These are phyloP conservation scores for Austroboletus novae-zelandiae DNA, from an alignment of 1,284 basidiomycete genomes.

Conservation along the genomic window DNA sequence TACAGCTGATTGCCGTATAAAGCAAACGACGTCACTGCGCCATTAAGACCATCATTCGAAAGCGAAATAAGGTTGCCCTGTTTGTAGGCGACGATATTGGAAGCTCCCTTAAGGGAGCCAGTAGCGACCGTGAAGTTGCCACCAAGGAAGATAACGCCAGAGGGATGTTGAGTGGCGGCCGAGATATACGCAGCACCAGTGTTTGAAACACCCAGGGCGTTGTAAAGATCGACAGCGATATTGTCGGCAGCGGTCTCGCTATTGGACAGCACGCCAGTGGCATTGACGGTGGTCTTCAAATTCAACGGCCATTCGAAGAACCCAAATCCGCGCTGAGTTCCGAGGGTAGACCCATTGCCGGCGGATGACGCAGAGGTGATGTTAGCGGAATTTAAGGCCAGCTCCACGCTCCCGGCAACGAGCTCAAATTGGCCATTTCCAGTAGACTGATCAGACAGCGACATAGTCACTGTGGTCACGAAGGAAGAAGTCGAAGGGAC, in stretches of 20 bases:
- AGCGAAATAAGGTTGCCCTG: constrained; percentile 56
- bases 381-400: constrained; percentile 67
- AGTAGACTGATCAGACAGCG: constrained; percentile 56
- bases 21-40: constrained; percentile 66
- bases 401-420: constrained; percentile 78
- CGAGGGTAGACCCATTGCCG: constrained; percentile 31
- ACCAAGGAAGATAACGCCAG: constrained; percentile 69
- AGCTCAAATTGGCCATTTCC: constrained; percentile 71
- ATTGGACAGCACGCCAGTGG: constrained; percentile 61
- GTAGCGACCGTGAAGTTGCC: constrained; percentile 72
- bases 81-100: constrained; percentile 76
- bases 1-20: constrained; percentile 65
- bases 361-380: constrained; percentile 31
- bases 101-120: constrained; percentile 51
- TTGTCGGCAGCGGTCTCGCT: constrained; percentile 72
- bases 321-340: constrained; percentile 56
- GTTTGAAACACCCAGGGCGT: constrained; percentile 47
- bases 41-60: constrained; percentile 68
- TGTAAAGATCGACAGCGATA: constrained; percentile 59
- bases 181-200: constrained; percentile 41
- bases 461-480: constrained; percentile 72
- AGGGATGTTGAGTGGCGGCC: constrained; percentile 62
- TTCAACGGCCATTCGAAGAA: constrained; percentile 78
- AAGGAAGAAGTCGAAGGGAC: constrained; percentile 73
- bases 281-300: constrained; percentile 45